Percentiles rank a stretch among this genome's conserved stretches.
phyloP scores from a whole-genome alignment of 208 protist genomes.

The Acanthamoeba healyi region DNA sequence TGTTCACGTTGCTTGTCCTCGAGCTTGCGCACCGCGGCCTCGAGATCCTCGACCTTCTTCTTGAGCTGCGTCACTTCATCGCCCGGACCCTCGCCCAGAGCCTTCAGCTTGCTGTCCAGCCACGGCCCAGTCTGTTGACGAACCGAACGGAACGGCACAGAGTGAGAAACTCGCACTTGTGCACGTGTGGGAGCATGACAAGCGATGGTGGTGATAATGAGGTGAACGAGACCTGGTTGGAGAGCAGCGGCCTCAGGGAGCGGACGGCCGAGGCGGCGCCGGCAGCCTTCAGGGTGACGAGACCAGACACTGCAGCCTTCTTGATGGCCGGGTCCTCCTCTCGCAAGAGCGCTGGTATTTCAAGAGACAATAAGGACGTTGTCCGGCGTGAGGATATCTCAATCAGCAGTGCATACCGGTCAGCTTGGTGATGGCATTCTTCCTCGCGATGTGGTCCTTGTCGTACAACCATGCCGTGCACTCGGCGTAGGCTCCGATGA shows the following conservation, averaged over 20 bases:
- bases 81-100: not conserved
- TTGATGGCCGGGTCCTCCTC: conserved; percentile 34
- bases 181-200: not conserved
- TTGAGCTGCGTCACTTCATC: conserved; percentile 25
- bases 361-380: not conserved
- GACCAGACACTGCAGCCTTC: not conserved
- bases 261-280: not conserved
- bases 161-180: too few relatives aligned
- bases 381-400: not conserved
- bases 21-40: conserved; percentile 29
- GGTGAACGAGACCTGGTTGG: not conserved
- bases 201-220: not conserved
- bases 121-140: not conserved
- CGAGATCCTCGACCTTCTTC: conserved; percentile 48
- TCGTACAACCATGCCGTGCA: conserved; percentile 19
- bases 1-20: not conserved
- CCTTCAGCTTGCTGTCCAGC: conserved; percentile 47
- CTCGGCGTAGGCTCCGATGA: not conserved
- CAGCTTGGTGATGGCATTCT: not conserved
- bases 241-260: conserved; percentile 8
- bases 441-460: not conserved
- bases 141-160: too few relatives aligned
- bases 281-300: not conserved
- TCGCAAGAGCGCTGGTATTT: not conserved
- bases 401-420: not conserved